Evolutionary conservation across 257 asterid species (phyloP).

Genomic region (Ballota nigra): DNA sequence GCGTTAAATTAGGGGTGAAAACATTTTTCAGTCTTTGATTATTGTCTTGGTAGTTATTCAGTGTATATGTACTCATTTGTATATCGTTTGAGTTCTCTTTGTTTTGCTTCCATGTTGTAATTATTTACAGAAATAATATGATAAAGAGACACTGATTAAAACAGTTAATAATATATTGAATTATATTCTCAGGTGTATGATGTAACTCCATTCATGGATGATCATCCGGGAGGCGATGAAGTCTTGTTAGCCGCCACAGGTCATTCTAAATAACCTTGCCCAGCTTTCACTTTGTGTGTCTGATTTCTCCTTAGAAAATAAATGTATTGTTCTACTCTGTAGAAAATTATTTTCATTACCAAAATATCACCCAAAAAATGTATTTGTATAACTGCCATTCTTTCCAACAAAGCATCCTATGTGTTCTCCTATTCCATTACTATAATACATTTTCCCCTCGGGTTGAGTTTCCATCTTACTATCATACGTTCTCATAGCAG

Average conservation of each 20-base stretch:
- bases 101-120: not conserved
- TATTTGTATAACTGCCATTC: not conserved
- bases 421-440: not conserved
- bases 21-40: not conserved
- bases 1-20: not conserved
- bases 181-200: conserved; percentile 65
- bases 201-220: conserved; percentile 89
- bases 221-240: conserved; percentile 96
- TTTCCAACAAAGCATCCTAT: not conserved
- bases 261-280: conserved; percentile 22
- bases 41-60: not conserved
- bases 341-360: not conserved
- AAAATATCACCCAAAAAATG: too few species aligned
- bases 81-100: not conserved
- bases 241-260: conserved; percentile 83
- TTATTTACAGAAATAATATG: not conserved
- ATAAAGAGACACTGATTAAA: not conserved
- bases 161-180: not conserved
- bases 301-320: not conserved
- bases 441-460: not conserved
- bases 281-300: not conserved
- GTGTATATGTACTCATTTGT: not conserved
- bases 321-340: not conserved
- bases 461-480: not conserved
- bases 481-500: not conserved